A percentile compares a stretch with the other conserved stretches of the same genome.
Conservation (phyloP, 768 basidiomycete species). For the Kwoniella mangroviensis region DNA sequence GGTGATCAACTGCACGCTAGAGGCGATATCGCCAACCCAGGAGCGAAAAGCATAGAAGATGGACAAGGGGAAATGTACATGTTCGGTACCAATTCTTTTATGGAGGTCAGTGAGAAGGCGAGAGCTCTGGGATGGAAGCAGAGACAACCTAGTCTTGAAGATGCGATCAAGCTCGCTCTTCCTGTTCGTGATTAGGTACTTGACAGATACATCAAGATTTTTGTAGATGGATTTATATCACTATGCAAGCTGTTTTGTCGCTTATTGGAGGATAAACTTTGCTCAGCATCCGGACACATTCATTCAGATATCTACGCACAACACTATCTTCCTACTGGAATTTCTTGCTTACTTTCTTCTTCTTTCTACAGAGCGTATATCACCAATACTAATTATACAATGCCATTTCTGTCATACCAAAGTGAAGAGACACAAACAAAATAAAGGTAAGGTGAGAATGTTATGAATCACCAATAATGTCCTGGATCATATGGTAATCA, state of each 20-base stretch:
- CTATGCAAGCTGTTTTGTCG: too few species aligned
- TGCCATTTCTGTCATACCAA: not conserved
- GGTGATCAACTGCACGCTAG: conserved; percentile 22
- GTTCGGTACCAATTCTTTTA: conserved; percentile 36
- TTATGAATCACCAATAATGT: not conserved
- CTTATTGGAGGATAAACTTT: too few species aligned
- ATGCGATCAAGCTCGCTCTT: conserved; percentile 25
- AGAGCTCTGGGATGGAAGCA: conserved; percentile 26
- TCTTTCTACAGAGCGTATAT: too few species aligned
- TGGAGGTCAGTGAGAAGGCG: conserved; percentile 33
- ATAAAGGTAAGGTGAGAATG: not conserved
- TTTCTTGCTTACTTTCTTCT: too few species aligned
- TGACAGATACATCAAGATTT: not conserved
- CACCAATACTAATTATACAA: not conserved
- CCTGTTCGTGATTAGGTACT: conserved; percentile 4
- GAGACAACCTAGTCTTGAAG: conserved; percentile 13
- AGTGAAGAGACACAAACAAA: not conserved
- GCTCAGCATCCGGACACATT: too few species aligned
- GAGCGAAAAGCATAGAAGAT: conserved; percentile 24
- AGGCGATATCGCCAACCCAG: conserved; percentile 16
- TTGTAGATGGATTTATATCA: too few species aligned
- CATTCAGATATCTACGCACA: too few species aligned
- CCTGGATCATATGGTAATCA: too few species aligned
- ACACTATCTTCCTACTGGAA: too few species aligned
- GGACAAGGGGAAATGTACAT: conserved; percentile 29